A percentile compares a stretch with the other conserved stretches of the same genome.
phyloP scores from a whole-genome alignment of 768 basidiomycete genomes.

The Russula griseocarnosa region DNA sequence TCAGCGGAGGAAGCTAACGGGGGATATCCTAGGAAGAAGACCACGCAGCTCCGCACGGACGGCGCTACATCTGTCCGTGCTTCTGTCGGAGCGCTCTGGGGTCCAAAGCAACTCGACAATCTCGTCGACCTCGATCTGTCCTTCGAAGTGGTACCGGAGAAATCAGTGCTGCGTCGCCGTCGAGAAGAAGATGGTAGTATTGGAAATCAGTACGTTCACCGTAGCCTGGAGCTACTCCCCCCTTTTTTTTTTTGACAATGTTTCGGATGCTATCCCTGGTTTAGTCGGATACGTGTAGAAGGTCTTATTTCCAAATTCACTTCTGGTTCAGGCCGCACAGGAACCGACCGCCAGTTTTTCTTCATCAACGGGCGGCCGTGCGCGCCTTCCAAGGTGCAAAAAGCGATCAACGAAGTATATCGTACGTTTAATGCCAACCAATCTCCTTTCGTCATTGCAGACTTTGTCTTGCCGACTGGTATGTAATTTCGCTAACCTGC shows the following conservation, averaged over 20 bases:
- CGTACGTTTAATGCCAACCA: conserved; percentile 74
- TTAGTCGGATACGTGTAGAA: conserved; percentile 49
- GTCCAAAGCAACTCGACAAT: conserved; percentile 71
- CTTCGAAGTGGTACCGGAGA: conserved; percentile 68
- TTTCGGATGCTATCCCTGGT: conserved; percentile 18
- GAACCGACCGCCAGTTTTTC: conserved; percentile 86
- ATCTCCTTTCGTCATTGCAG: conserved; percentile 75
- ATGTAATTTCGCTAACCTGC: conserved; percentile 29
- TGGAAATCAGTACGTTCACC: conserved; percentile 9
- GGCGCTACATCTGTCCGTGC: conserved; percentile 59
- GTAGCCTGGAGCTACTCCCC: too few relatives aligned
- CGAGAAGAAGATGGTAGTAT: conserved; percentile 8
- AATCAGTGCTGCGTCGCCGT: conserved; percentile 43
- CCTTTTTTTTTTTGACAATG: not conserved
- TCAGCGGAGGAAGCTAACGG: not conserved
- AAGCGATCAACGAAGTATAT: conserved; percentile 90
- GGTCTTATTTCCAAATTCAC: conserved; percentile 85
- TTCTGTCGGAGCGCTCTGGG: conserved; percentile 77
- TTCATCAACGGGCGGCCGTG: conserved; percentile 92
- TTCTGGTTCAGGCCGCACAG: conserved; percentile 67
- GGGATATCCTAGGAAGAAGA: conserved; percentile 48
- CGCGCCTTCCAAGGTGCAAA: conserved; percentile 73
- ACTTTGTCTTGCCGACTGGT: conserved; percentile 82
- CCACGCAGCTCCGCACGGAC: conserved; percentile 66
- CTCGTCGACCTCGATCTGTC: conserved; percentile 67